phyloP scores from a whole-genome alignment of 257 asterid species.

The Rhazya stricta region DNA sequence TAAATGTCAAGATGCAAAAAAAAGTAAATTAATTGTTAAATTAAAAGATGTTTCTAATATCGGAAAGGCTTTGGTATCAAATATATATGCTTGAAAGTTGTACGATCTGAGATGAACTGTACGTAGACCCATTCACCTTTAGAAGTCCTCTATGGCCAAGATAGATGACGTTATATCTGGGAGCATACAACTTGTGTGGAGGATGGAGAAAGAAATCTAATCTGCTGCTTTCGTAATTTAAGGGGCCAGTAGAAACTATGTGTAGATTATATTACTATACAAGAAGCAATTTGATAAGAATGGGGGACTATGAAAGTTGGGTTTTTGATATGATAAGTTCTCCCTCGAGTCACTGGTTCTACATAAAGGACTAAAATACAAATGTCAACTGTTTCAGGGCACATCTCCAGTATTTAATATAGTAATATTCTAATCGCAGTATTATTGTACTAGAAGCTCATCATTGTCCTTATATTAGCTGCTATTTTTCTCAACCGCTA shows the following conservation, averaged over 20 bases:
- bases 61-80: too few relatives aligned
- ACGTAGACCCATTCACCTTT: too few relatives aligned
- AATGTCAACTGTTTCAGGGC: conserved; percentile 11
- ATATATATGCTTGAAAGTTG: too few relatives aligned
- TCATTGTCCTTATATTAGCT: neutral
- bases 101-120: too few relatives aligned
- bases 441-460: neutral
- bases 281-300: neutral
- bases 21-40: too few relatives aligned
- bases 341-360: neutral
- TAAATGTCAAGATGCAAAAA: too few relatives aligned
- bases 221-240: neutral
- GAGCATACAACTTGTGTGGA: neutral
- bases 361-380: too few relatives aligned
- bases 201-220: neutral
- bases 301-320: neutral
- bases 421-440: neutral
- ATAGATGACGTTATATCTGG: neutral
- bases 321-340: neutral
- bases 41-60: too few relatives aligned
- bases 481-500: neutral
- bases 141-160: too few relatives aligned
- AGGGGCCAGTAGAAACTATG: too few relatives aligned
- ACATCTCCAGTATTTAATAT: neutral
- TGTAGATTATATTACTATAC: neutral